Conservation (phyloP, 2,329 filamentous ascomycete species). For the Aureobasidium mangrovei region DNA sequence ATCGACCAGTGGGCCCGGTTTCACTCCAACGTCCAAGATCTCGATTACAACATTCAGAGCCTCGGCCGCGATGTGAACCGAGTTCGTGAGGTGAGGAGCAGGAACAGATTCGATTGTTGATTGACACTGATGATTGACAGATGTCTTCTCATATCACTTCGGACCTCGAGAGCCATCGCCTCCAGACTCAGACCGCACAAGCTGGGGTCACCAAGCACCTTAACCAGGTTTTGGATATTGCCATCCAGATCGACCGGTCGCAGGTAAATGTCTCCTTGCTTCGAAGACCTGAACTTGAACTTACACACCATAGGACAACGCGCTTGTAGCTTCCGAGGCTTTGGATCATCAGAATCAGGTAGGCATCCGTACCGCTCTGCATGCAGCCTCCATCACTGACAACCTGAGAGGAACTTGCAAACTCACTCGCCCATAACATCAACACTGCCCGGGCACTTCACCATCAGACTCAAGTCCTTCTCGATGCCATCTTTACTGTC, state of each 20-base stretch:
- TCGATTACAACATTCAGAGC: not conserved
- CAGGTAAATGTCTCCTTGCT: not conserved
- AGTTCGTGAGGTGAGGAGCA: not conserved
- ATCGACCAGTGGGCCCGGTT: slow-evolving; percentile 4
- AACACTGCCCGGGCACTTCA: not conserved
- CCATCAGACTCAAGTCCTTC: not conserved
- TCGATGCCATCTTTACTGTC: not conserved
- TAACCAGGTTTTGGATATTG: not conserved
- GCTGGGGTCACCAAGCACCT: slow-evolving; percentile 1
- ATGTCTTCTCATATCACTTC: slow-evolving; percentile 1
- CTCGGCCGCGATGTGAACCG: not conserved
- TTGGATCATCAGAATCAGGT: slow-evolving; percentile 1
- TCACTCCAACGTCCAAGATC: not conserved
- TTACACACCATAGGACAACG: not conserved
- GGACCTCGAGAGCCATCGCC: slow-evolving; percentile 1
- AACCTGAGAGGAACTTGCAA: not conserved
- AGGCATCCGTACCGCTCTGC: not conserved
- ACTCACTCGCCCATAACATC: not conserved
- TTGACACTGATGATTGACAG: not conserved
- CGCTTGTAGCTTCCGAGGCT: not conserved
- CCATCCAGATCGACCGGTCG: not conserved
- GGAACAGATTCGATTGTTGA: no score
- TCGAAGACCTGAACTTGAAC: no score
- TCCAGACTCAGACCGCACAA: not conserved
- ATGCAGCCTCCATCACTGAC: not conserved